Conservation (phyloP, 441 rosid genomes). For the Euphorbia schlechtendalii region DNA sequence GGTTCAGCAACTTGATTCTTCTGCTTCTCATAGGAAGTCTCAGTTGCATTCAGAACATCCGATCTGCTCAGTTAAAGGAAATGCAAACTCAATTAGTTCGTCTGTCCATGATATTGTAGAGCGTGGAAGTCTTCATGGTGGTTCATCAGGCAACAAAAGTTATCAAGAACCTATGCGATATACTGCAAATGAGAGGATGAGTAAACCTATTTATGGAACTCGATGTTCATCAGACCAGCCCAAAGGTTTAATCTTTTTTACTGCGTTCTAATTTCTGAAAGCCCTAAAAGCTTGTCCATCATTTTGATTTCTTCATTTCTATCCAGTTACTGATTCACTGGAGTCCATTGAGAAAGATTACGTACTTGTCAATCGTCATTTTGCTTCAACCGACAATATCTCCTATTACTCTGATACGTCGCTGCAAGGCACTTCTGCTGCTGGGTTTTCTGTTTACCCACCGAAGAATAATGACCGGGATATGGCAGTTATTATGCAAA, state of each 20-base stretch:
- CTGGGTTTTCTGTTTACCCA: slow-evolving; percentile 26
- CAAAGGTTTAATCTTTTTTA: slow-evolving; percentile 32
- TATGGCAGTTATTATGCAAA: slow-evolving; percentile 27
- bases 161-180: slow-evolving; percentile 24
- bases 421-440: slow-evolving; percentile 38
- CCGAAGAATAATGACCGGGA: slow-evolving; percentile 33
- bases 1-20: slow-evolving; percentile 28
- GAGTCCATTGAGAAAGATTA: slow-evolving; percentile 74
- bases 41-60: slow-evolving; percentile 20
- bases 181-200: slow-evolving; percentile 26
- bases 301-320: slow-evolving; percentile 20
- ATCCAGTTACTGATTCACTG: slow-evolving; percentile 48
- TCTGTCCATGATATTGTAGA: slow-evolving; percentile 25
- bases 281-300: slow-evolving; percentile 1
- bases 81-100: slow-evolving; percentile 20
- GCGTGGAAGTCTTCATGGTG: slow-evolving; percentile 21
- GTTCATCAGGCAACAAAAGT: slow-evolving; percentile 29
- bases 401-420: slow-evolving; percentile 55
- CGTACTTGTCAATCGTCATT: slow-evolving; percentile 58
- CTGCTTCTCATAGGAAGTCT: slow-evolving; percentile 32
- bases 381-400: slow-evolving; percentile 42
- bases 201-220: slow-evolving; percentile 28
- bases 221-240: slow-evolving; percentile 33
- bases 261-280: slow-evolving; percentile 1
- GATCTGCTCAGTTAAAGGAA: slow-evolving; percentile 14